These are phyloP conservation scores for Candida taoyuanica DNA, from an alignment of 805 yeast genomes.

Conservation along the genomic window DNA sequence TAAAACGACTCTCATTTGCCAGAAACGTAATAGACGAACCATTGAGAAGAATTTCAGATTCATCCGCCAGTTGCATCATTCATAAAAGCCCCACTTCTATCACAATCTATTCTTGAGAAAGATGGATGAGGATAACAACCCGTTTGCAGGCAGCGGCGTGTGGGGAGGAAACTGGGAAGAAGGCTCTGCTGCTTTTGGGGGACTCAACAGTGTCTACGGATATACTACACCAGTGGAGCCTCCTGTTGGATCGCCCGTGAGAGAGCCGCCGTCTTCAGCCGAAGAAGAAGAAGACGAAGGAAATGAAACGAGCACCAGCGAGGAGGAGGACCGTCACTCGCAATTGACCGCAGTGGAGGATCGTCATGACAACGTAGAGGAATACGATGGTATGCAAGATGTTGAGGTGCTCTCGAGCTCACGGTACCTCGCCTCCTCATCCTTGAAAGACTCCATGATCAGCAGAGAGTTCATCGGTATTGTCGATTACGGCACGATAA, in stretches of 20 bases:
- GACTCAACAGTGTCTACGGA: conserved; percentile 13
- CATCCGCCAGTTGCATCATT: too few species aligned
- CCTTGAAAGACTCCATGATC: too few species aligned
- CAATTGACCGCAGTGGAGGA: not conserved
- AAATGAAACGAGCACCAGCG: not conserved
- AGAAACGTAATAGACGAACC: too few species aligned
- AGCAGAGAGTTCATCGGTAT: conserved; percentile 8
- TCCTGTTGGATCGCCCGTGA: not conserved
- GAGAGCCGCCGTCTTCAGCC: not conserved
- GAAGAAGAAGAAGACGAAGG: conserved; percentile 1
- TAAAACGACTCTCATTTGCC: too few species aligned
- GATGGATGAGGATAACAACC: conserved; percentile 31
- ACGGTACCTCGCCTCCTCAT: too few species aligned
- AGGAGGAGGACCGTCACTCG: not conserved
- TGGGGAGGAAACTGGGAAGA: conserved; percentile 12
- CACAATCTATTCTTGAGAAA: too few species aligned
- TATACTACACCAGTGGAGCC: conserved; percentile 1
- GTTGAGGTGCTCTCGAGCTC: not conserved
- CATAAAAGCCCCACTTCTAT: too few species aligned
- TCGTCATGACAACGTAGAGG: not conserved
- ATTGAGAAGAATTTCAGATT: too few species aligned
- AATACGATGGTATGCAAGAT: conserved; percentile 2
- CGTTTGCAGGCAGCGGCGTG: conserved; percentile 28
- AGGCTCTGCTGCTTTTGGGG: conserved; percentile 1
- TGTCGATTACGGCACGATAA: conserved; percentile 44